Base-by-base conservation (phyloP, 805 yeast species). In the Saturnispora sanitii region DNA sequence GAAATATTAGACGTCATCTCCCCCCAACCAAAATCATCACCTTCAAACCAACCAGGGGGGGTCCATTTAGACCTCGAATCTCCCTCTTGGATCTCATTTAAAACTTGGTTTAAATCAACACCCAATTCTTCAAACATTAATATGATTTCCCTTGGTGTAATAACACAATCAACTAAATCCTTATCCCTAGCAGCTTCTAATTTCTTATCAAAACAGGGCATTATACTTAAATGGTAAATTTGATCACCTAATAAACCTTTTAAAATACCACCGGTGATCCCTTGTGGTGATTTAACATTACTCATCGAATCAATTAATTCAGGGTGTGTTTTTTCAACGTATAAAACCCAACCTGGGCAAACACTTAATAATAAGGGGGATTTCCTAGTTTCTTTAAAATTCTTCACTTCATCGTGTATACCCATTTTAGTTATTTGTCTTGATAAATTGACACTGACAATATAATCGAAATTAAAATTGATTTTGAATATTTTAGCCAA, bases 181-280 rank as follows among this genome's bases (percentile, higher is more conserved):
- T 40, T 38, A 8, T 46, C 54, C 46, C 97, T 70, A 3, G 95
- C 87, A 21, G 96, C 92, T 63, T 92, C 98, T 32, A 88, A 69
- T 59, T 92, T 92, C 62, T 92, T 92, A 59, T 92, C 98, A 58
- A 92, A 92, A 53, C 97, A 90, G 2, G 98, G 97, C 97, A 90
- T 90, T 17, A 92, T 67, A 6, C 92, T 73, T 41, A 92, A 61
- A 57, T 90, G 96, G 55, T 85, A 92, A 0, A 87, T 62, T 2
- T 71, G 52, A 4, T 22, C 28, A 2, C 68, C 53, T 3, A 65
- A 56, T 19, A 77, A 54, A 15, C 67, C 58, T 56, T 88, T 88
- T 38, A 90, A 58, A 18, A 88, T 49, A 16, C 77, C 65, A 0
- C 97, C 97, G 0, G 96, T 85, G 38, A 90, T 81, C 56, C 86